Percentiles rank a stretch among this genome's conserved stretches.
phyloP scores from a whole-genome alignment of 192 early-diverging fungal genomes.

The Cetraspora pellucida region DNA sequence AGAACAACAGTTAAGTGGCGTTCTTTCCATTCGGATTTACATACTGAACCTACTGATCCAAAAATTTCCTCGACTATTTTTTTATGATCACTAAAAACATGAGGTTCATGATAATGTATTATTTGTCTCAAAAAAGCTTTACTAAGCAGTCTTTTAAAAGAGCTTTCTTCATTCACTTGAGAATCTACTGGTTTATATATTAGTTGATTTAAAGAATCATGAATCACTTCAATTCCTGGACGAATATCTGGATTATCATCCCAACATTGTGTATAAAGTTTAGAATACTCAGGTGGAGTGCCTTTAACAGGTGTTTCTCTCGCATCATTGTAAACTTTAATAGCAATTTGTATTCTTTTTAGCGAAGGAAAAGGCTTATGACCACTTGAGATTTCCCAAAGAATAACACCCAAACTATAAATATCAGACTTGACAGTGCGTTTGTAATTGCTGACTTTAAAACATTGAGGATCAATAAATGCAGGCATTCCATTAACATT shows the following conservation, averaged over 20 bases:
- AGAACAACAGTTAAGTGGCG: too few species aligned
- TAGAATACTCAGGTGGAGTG: slow-evolving; percentile 38
- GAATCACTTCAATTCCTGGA: slow-evolving; percentile 34
- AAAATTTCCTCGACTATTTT: too few species aligned
- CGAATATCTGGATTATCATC: slow-evolving; percentile 34
- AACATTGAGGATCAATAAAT: not conserved
- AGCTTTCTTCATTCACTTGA: too few species aligned
- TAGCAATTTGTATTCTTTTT: slow-evolving; percentile 37
- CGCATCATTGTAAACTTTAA: slow-evolving; percentile 39
- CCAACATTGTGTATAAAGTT: slow-evolving; percentile 44
- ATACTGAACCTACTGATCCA: too few species aligned
- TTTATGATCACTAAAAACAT: too few species aligned
- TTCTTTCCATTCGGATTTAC: too few species aligned
- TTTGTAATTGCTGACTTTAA: not conserved
- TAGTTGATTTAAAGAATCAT: too few species aligned
- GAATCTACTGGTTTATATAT: too few species aligned
- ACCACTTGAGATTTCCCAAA: too few species aligned
- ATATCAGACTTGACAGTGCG: slow-evolving; percentile 29
- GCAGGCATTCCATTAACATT: not conserved
- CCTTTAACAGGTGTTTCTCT: slow-evolving; percentile 41
- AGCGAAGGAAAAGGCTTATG: slow-evolving; percentile 35
- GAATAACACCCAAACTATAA: slow-evolving; percentile 43
- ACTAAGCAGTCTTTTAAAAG: too few species aligned
- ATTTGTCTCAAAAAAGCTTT: too few species aligned
- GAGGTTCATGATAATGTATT: too few species aligned